Evolutionary conservation across 768 basidiomycete genomes (phyloP), one percentile per base, ranked within the genome.

Genomic region (Nidularia pulvinata): DNA sequence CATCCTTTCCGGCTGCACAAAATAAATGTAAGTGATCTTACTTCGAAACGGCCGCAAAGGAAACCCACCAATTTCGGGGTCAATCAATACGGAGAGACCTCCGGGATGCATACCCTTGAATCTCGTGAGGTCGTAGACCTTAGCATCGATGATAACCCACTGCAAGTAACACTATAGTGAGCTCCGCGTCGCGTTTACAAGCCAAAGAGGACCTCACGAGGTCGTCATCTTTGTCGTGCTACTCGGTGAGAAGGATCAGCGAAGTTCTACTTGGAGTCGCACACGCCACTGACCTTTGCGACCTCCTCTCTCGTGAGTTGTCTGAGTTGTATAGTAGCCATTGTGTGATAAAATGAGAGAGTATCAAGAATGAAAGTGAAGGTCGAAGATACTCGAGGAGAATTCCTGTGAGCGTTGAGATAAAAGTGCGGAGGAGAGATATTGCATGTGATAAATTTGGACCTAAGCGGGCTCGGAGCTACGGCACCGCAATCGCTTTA

Each of bases 21-120:
- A 30, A 30, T 30, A 30, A 30, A 30, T 30, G 25, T 30, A 30
- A 30, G 25, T 30, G 4, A 30, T 30, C 4, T 30, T 30, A 30
- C 25, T 30, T 30, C 25, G 25, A 30, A 30, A 30, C 25, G 25
- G 25, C 25, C 25, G 25, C 25, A 32, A 36, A 43, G 22, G 22
- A 1, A 32, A 65, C 83, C 53, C 55, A 84, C 89, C 86, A 45
- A 94, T 81, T 59, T 91, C 91, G 6, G 78, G 70, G 62, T 91
- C 86, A 25, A 85, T 68, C 22, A 97, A 78, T 7, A 93, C 93
- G 2, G 82, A 77, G 0, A 79, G 65, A 25, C 93, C 93, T 53
- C 93, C 94, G 1, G 92, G 94, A 63, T 97, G 94, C 48, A 95
- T 72, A 47, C 77, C 78, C 60, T 81, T 81, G 74, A 98, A 95